Evolutionary conservation across 352 stramenopile species (phyloP), one percentile per base, ranked within the genome.

Genomic region (Phytophthora ohioensis): DNA sequence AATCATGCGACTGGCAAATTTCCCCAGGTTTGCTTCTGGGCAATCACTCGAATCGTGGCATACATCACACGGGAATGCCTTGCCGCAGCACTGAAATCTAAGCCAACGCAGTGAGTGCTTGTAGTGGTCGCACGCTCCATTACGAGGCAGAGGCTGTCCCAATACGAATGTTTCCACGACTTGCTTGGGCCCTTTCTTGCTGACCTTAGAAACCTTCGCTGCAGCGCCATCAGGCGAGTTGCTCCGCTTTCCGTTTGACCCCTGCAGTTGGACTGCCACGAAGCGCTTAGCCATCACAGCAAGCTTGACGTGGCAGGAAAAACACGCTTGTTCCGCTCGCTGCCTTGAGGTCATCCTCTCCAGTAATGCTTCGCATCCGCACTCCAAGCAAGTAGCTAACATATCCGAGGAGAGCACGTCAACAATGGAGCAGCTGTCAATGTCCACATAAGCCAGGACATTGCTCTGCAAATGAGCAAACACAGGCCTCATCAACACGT

Each of bases 71-170:
- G 87, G 81, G 56, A 93, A 93, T 10, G 80, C 78, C 57, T 93
- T 94, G 21, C 87, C 87, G 46, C 88, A 95, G 74, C 88, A 95
- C 58, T 94, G 88, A 67, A 95, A 95, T 21, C 87, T 81, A 68
- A 95, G 93, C 88, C 88, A 95, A 5, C 88, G 87, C 13, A 82
- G 65, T 43, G 88, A 96, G 59, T 93, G 82, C 52, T 85, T 85
- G 64, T 94, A 96, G 70, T 96, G 88, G 13, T 91, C 79, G 34
- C 88, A 96, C 36, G 60, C 72, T 52, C 88, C 88, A 43, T 91
- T 89, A 49, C 78, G 78, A 27, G 88, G 88, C 62, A 96, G 56
- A 15, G 87, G 84, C 49, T 93, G 80, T 30, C 88, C 88, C 30
- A 91, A 51, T 7, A 88, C 73, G 55, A 93, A 88, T 21, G 71